Evolutionary conservation across 768 basidiomycete genomes (phyloP), one percentile per base, ranked within the genome.

Genomic region (Lactarius hatsudake): DNA sequence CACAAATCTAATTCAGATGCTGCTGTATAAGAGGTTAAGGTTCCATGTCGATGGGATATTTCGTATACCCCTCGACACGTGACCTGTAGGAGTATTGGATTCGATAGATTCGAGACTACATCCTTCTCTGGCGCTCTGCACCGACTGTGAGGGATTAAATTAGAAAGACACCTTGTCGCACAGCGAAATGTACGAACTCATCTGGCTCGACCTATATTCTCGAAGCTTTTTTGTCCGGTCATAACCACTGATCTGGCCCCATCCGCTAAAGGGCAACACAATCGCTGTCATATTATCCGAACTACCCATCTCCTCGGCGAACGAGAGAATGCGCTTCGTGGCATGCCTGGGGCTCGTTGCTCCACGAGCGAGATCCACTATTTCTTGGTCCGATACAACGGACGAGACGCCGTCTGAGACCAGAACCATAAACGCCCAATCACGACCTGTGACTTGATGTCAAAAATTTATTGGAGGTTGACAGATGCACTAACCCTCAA

Each of bases 321-420:
- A 98, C 26, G 86, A 78, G 7, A 98, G 78, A 53, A 98, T 94
- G 17, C 83, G 82, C 36, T 89, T 82, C 4, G 96, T 96, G n/a
- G 94, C 96, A 36, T 78, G 77, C 72, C 86, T 87, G 0, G 96
- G 96, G 71, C 87, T 85, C 10, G 78, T 75, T 8, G 89, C 86
- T 55, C 81, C 81, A 59, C 95, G 83, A 7, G 88, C 90, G 54
- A 99, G 86, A 76, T 98, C 97, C 38, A 93, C 87, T 67, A 99
- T 89, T 78, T 99, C 97, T 68, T 93, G 91, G 75, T 98, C 95
- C 0, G 95, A 95, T 53, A 97, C 82, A 56, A 92, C 84, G 42
- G 93, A 93, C 1, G 94, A 92, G 59, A 98, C 84, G 6, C 97
- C 97, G 76, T 99, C 97, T 12, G 95, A 96, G n/a, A 96, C 81